These are phyloP conservation scores for Malus orientalis DNA, from an alignment of 306 rosid genomes.

Conservation along the genomic window DNA sequence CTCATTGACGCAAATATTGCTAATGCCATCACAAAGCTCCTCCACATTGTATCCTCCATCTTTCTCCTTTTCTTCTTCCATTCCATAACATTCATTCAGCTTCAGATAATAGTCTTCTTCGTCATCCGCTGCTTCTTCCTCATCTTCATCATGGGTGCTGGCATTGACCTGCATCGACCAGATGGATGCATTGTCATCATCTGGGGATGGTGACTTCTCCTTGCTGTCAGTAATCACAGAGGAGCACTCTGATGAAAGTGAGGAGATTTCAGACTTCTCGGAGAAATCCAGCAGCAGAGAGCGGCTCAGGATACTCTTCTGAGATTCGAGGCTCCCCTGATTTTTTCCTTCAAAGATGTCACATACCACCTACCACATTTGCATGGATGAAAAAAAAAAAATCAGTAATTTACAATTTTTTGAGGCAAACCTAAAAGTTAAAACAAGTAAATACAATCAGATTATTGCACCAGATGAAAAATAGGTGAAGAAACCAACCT, in stretches of 20 bases:
- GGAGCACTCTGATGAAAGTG: constrained; percentile 37
- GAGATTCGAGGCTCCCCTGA: constrained; percentile 39
- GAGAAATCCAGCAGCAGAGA: constrained; percentile 75
- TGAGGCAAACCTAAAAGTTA: not conserved
- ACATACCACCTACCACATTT: constrained; percentile 28
- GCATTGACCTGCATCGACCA: constrained; percentile 94
- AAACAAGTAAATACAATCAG: not conserved
- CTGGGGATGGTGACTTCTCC: constrained; percentile 23
- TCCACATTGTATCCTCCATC: constrained; percentile 31
- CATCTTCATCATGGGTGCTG: constrained; percentile 51
- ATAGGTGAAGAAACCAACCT: constrained; percentile 28
- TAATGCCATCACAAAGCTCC: constrained; percentile 62
- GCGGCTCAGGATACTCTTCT: constrained; percentile 48
- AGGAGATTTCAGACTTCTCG: constrained; percentile 51
- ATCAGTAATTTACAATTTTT: not conserved
- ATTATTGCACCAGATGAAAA: not conserved
- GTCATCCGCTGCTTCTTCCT: constrained; percentile 28
- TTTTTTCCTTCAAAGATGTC: constrained; percentile 34
- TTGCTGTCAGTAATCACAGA: constrained; percentile 40
- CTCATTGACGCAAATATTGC: constrained; percentile 56
- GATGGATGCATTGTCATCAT: constrained; percentile 69
- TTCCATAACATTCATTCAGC: constrained; percentile 17
- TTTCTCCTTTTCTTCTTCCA: constrained; percentile 8
- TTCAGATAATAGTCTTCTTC: constrained; percentile 20
- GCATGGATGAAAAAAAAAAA: not conserved